Evolutionary conservation across 441 rosid genomes (phyloP).

Genomic region (Adansonia madagascariensis): DNA sequence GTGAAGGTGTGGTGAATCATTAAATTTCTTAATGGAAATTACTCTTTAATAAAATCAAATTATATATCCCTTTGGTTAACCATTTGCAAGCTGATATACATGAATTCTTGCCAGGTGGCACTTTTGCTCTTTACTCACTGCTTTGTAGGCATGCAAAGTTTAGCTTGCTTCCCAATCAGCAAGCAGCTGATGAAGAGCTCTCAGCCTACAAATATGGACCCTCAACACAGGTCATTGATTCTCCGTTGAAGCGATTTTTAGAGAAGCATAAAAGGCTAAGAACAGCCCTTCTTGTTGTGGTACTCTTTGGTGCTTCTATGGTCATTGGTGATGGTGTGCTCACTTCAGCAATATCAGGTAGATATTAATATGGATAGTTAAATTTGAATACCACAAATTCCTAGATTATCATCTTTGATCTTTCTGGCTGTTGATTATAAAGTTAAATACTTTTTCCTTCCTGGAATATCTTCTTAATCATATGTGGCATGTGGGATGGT

Average conservation of each 20-base stretch:
- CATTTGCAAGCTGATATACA: conserved; percentile 35
- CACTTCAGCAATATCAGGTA: conserved; percentile 89
- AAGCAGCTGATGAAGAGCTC: conserved; percentile 96
- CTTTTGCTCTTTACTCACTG: conserved; percentile 86
- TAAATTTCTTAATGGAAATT: conserved; percentile 11
- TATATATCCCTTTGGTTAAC: conserved; percentile 2
- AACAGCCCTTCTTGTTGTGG: conserved; percentile 73
- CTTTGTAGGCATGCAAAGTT: conserved; percentile 89
- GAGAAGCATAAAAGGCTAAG: conserved; percentile 75
- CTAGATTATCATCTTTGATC: conserved; percentile 7
- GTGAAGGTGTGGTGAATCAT: conserved; percentile 63
- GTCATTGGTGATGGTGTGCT: conserved; percentile 84
- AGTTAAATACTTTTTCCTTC: not conserved
- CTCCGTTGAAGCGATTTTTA: conserved; percentile 63
- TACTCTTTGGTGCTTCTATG: conserved; percentile 83
- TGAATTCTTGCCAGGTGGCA: conserved; percentile 65
- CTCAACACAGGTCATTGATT: conserved; percentile 37
- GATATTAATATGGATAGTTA: not conserved
- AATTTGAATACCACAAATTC: not conserved
- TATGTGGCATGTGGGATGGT: not conserved
- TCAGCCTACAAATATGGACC: conserved; percentile 74
- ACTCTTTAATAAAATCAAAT: not conserved
- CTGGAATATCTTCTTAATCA: not conserved
- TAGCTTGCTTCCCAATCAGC: conserved; percentile 93
- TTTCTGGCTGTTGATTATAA: conserved; percentile 4